Conservation (phyloP, 2,329 filamentous ascomycete genomes). For the Aspergillus brunneoviolaceus region DNA sequence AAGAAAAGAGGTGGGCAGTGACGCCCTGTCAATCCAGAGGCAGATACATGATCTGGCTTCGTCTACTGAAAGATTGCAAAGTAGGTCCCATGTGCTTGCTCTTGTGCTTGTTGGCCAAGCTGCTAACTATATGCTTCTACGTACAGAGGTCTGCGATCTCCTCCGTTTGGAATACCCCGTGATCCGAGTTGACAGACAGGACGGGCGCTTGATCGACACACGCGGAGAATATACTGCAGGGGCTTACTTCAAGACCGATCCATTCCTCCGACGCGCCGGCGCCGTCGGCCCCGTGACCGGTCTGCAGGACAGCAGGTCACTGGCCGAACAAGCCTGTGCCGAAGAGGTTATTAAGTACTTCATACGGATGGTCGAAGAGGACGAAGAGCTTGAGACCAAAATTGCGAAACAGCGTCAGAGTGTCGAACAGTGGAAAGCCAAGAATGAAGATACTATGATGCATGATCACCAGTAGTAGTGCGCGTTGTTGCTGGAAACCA, state of each 20-base stretch:
- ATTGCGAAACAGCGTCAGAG: constrained; percentile 7
- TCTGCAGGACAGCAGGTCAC: constrained; percentile 4
- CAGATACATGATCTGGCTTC: constrained; percentile 11
- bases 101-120: background rate
- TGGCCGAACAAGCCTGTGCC: constrained; percentile 25
- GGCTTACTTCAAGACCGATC: constrained; percentile 26
- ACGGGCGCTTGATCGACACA: constrained; percentile 12
- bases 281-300: constrained; percentile 22
- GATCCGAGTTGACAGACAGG: constrained; percentile 14
- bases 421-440: constrained; percentile 11
- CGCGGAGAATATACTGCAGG: constrained; percentile 19
- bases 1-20: constrained; percentile 21
- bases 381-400: constrained; percentile 17
- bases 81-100: constrained; percentile 14
- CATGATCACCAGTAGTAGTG: background rate
- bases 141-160: constrained; percentile 24
- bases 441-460: background rate
- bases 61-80: constrained; percentile 19
- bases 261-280: constrained; percentile 32
- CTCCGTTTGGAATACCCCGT: constrained; percentile 24
- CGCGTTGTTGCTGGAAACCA: background rate
- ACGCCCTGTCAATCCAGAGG: constrained; percentile 16
- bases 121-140: background rate
- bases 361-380: constrained; percentile 29
- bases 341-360: constrained; percentile 29